phyloP scores from a whole-genome alignment of 257 asterid species.

The Linderniella brevidens region DNA sequence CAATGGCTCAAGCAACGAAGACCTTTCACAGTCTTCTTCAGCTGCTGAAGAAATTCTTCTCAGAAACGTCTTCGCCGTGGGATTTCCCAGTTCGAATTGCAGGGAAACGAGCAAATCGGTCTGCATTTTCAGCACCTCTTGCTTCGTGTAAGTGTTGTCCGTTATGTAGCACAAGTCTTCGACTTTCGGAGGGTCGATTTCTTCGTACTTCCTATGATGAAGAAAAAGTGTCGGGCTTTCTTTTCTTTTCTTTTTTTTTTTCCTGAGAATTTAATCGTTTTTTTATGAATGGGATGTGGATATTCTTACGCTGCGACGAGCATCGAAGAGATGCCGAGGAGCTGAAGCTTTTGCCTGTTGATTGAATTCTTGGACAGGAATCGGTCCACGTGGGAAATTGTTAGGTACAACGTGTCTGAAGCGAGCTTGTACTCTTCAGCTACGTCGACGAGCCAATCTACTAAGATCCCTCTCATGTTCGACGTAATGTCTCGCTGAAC shows the following conservation, averaged over 20 bases:
- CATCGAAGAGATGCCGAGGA: conserved; percentile 93
- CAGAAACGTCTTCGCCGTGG: conserved; percentile 64
- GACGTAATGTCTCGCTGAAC: conserved; percentile 66
- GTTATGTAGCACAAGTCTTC: conserved; percentile 71
- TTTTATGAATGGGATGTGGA: not conserved
- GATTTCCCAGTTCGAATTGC: conserved; percentile 76
- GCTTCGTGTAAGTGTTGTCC: conserved; percentile 43
- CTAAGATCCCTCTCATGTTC: conserved; percentile 71
- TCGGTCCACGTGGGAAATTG: conserved; percentile 57
- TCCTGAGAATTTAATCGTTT: no score
- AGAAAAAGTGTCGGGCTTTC: conserved; percentile 6
- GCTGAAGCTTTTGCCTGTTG: conserved; percentile 59
- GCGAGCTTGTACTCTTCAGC: conserved; percentile 81
- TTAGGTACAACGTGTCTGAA: conserved; percentile 53
- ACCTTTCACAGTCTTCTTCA: conserved; percentile 41
- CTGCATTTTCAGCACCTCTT: conserved; percentile 80
- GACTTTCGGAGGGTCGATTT: conserved; percentile 67
- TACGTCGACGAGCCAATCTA: conserved; percentile 91
- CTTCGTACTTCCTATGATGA: conserved; percentile 65
- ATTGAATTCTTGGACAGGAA: conserved; percentile 36
- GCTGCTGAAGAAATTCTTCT: conserved; percentile 40
- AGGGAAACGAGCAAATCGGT: conserved; percentile 64
- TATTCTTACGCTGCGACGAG: conserved; percentile 82
- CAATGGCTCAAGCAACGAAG: conserved; percentile 43
- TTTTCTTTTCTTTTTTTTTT: no score